Base-by-base conservation (phyloP, 331 rosid species). In the Acacia pycnantha region DNA sequence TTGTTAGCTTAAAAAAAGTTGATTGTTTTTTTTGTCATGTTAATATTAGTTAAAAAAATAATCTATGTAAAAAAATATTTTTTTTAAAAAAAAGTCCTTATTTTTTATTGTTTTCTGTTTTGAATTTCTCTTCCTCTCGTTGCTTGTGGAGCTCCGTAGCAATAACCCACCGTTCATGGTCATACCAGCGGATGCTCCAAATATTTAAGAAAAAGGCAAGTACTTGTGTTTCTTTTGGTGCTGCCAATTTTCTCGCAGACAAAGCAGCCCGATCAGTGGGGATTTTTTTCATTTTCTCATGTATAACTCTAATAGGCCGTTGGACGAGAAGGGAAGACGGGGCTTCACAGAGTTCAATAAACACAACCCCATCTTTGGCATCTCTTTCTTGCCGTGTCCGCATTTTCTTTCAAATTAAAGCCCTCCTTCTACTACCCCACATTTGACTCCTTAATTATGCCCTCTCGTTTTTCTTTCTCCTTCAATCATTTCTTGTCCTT, bases 301-400 rank as follows among this genome's bases (percentile, higher is more conserved):
- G n/a, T n/a, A n/a, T n/a, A n/a, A n/a, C n/a, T n/a, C n/a, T n/a
- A n/a, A n/a, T n/a, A n/a, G n/a, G n/a, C n/a, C n/a, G n/a, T n/a
- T n/a, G n/a, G n/a, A n/a, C n/a, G n/a, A n/a, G n/a, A n/a, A n/a
- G n/a, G n/a, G n/a, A n/a, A n/a, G n/a, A n/a, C n/a, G n/a, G n/a
- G n/a, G n/a, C n/a, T n/a, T n/a, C n/a, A n/a, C 31, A 29, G 31
- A 29, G 14, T n/a, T 69, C 19, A 69, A 35, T 67, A 47, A 33
- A 15, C 8, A 19, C 14, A 19, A 19, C n/a, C 33, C 35, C 53
- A n/a, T 67, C 11, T 67, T 31, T 77, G 66, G 47, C 73, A 84
- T 61, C 47, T 62, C 68, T 65, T 48, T 46, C 72, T 81, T 81
- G 84, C 75, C 79, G 70, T 64, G 76, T 51, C 68, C 35, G 59